Conservation (phyloP, 1,284 basidiomycete genomes). For the Pisolithus thermaeus region DNA sequence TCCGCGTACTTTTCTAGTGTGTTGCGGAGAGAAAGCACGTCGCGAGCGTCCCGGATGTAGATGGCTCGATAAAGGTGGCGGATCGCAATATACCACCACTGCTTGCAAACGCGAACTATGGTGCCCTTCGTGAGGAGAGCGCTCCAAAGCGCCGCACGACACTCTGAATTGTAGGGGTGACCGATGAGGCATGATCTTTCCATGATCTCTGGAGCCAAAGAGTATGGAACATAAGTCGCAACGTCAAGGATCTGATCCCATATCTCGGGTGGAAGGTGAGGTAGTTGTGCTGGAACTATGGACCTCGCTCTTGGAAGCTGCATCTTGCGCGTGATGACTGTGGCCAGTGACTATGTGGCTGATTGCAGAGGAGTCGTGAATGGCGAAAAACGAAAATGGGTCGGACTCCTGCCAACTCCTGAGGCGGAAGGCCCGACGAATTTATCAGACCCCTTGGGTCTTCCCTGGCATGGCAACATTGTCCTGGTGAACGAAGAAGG, state of each 20-base stretch:
- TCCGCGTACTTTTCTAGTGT: conserved; percentile 14
- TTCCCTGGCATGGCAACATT: too few species aligned
- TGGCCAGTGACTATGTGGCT: too few species aligned
- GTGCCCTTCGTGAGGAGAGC: conserved; percentile 28
- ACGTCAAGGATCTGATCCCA: conserved; percentile 31
- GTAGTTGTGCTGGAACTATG: neutral
- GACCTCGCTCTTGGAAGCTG: too few species aligned
- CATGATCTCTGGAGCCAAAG: conserved; percentile 23
- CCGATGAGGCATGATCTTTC: conserved; percentile 14
- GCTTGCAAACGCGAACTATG: conserved; percentile 34
- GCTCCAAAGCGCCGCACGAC: conserved; percentile 9
- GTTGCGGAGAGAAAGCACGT: conserved; percentile 19
- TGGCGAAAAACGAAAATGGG: too few species aligned
- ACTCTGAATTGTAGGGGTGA: conserved; percentile 3
- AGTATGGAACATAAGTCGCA: conserved; percentile 26
- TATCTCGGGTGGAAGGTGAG: conserved; percentile 33
- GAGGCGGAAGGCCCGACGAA: too few species aligned
- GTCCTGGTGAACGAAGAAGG: too few species aligned
- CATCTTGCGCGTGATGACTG: too few species aligned
- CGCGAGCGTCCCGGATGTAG: conserved; percentile 19
- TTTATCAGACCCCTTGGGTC: too few species aligned
- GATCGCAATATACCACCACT: conserved; percentile 32
- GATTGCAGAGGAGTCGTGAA: too few species aligned
- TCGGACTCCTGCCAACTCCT: too few species aligned
- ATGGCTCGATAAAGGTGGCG: conserved; percentile 30